Conservation (phyloP, 1,284 basidiomycete species). For the Lignosus rhinocerotis region DNA sequence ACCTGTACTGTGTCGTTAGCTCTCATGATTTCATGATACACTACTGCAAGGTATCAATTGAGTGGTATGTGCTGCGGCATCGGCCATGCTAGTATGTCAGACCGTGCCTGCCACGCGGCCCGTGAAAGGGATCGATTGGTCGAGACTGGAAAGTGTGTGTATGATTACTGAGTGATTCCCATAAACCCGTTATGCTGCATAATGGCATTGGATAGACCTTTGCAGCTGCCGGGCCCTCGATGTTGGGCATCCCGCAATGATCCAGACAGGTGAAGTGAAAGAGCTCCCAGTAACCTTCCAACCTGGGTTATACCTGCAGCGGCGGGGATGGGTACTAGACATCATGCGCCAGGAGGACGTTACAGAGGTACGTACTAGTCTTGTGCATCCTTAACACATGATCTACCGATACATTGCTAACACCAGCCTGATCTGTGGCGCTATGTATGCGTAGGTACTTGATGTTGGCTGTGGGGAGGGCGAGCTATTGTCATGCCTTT, state of each 20-base stretch:
- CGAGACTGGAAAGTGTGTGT: neutral
- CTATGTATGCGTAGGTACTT: conserved; percentile 51
- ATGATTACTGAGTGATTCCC: neutral
- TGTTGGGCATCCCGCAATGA: conserved; percentile 10
- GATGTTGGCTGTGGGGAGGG: conserved; percentile 85
- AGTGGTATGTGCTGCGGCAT: conserved; percentile 2
- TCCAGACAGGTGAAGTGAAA: conserved; percentile 1
- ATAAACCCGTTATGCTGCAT: neutral
- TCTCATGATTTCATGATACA: conserved; percentile 18
- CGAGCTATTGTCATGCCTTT: conserved; percentile 65
- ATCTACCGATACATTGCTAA: neutral
- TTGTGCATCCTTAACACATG: neutral
- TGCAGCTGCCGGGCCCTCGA: neutral
- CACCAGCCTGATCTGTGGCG: neutral
- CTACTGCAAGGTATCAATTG: neutral
- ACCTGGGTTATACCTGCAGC: conserved; percentile 70
- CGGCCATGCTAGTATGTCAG: too few relatives aligned
- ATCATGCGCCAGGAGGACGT: conserved; percentile 60
- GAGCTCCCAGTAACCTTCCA: conserved; percentile 67
- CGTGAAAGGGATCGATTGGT: too few relatives aligned
- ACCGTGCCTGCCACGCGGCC: too few relatives aligned
- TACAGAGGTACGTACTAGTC: conserved; percentile 45
- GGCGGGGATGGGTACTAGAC: conserved; percentile 72
- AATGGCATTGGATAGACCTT: neutral
- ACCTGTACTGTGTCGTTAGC: conserved; percentile 23